These are phyloP conservation scores for Picea glauca DNA, from an alignment of 75 land plant species.

Conservation along the genomic window DNA sequence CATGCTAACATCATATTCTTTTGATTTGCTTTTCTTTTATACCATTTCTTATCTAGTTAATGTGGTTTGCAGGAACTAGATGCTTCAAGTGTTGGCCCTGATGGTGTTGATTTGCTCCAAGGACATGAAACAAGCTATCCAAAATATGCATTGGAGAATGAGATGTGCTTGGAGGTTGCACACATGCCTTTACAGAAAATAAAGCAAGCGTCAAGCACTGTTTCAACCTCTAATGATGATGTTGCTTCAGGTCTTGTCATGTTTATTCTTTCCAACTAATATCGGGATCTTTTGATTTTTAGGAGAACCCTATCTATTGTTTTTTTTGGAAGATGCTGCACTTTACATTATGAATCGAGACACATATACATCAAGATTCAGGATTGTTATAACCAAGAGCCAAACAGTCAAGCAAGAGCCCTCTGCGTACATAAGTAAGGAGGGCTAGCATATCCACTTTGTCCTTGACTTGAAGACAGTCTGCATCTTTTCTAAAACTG, in stretches of 20 bases:
- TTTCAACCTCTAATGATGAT: slow-evolving; percentile 7
- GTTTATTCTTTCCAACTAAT: neutral
- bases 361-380: too few relatives aligned
- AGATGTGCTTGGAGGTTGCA: slow-evolving; percentile 1
- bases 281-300: neutral
- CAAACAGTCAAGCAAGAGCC: too few relatives aligned
- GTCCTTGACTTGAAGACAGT: too few relatives aligned
- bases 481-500: too few relatives aligned
- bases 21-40: neutral
- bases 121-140: neutral
- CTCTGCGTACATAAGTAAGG: too few relatives aligned
- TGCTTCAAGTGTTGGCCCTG: slow-evolving; percentile 4
- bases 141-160: slow-evolving; percentile 6
- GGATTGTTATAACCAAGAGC: too few relatives aligned
- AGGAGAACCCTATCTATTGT: too few relatives aligned
- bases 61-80: slow-evolving; percentile 5
- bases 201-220: neutral
- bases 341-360: too few relatives aligned
- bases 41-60: slow-evolving; percentile 1
- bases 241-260: slow-evolving; percentile 5
- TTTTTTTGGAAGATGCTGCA: too few relatives aligned
- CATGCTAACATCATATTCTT: neutral
- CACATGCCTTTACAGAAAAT: slow-evolving; percentile 5
- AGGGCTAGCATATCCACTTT: too few relatives aligned
- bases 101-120: neutral